phyloP scores from a whole-genome alignment of 805 yeast species.

The Ogataea salicorniae region DNA sequence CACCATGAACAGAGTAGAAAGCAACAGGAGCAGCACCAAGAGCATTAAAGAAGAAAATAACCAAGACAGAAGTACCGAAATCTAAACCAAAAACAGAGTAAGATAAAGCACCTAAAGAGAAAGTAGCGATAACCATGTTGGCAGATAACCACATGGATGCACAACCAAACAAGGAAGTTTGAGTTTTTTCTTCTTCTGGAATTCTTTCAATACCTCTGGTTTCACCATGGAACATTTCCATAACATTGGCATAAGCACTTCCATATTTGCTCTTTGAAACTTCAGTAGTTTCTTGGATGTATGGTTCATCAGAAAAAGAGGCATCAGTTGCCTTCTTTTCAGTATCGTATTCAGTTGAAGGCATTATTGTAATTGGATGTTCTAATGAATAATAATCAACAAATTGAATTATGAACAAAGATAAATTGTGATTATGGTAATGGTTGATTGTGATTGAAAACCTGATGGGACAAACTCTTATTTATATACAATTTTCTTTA shows the following conservation, averaged over 20 bases:
- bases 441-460: too few species aligned
- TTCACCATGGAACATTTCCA: conserved; percentile 40
- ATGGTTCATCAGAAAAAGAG: conserved; percentile 20
- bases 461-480: too few species aligned
- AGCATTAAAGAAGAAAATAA: conserved; percentile 65
- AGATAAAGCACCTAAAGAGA: conserved; percentile 71
- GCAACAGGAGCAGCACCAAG: conserved; percentile 80
- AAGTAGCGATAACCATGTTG: conserved; percentile 80
- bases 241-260: conserved; percentile 19
- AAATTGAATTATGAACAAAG: too few species aligned
- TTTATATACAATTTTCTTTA: too few species aligned
- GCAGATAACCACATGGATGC: conserved; percentile 92
- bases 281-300: conserved; percentile 20
- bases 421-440: too few species aligned
- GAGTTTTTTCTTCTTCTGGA: conserved; percentile 72
- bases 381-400: too few species aligned
- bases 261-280: conserved; percentile 9
- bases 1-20: conserved; percentile 76
- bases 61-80: conserved; percentile 66
- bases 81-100: conserved; percentile 55
- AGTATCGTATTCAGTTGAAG: conserved; percentile 9
- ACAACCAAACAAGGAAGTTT: conserved; percentile 59
- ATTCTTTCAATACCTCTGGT: conserved; percentile 77
- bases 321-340: conserved; percentile 26
- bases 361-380: not conserved